These are phyloP conservation scores for Angophora floribunda DNA, from an alignment of 345 rosid species.

Conservation along the genomic window DNA sequence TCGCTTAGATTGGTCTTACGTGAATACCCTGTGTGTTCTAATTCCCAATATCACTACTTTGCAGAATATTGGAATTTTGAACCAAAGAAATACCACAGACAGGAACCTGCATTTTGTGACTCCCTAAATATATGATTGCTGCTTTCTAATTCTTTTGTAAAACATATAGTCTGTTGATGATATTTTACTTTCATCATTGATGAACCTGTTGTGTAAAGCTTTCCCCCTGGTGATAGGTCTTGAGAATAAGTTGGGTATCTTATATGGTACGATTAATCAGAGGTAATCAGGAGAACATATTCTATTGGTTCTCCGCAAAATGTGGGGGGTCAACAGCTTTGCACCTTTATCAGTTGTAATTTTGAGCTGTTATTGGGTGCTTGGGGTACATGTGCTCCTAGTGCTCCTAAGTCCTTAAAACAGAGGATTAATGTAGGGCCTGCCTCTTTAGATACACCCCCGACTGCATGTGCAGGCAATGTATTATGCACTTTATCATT, in stretches of 20 bases:
- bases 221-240: not conserved
- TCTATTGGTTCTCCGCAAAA: not conserved
- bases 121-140: not conserved
- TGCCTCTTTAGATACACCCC: not conserved
- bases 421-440: not conserved
- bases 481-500: not conserved
- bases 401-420: not conserved
- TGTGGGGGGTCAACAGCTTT: not conserved
- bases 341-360: not conserved
- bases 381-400: not conserved
- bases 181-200: not conserved
- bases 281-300: not conserved
- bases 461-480: not conserved
- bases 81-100: not conserved
- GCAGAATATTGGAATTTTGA: not conserved
- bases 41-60: not conserved
- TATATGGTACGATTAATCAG: not conserved
- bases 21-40: not conserved
- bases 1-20: not conserved
- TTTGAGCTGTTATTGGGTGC: not conserved
- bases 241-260: not conserved
- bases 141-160: not conserved
- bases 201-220: not conserved
- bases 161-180: not conserved
- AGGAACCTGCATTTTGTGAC: not conserved